phyloP scores from a whole-genome alignment of 768 basidiomycete species.

The Suillus tomentosus region DNA sequence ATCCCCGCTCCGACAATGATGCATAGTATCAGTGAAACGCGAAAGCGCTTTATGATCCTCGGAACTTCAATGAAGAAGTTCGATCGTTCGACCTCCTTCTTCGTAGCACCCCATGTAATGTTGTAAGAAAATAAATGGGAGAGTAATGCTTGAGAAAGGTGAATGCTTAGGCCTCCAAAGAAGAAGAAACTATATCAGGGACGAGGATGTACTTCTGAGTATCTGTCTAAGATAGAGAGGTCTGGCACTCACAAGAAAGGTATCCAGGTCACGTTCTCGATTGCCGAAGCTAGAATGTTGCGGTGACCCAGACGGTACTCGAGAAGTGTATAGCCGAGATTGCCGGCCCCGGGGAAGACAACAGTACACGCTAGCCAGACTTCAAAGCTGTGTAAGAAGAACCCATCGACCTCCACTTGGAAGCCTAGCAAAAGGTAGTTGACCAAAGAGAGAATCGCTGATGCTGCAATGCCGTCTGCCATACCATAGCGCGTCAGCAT shows the following conservation, averaged over 20 bases:
- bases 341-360: constrained; percentile 70
- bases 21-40: constrained; percentile 60
- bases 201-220: neutral
- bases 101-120: constrained; percentile 45
- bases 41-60: constrained; percentile 78
- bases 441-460: constrained; percentile 60
- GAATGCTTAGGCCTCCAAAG: constrained; percentile 75
- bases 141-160: constrained; percentile 62
- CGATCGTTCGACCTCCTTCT: constrained; percentile 76
- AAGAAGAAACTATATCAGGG: constrained; percentile 67
- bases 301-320: constrained; percentile 68
- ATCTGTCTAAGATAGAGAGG: constrained; percentile 10
- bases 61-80: constrained; percentile 86
- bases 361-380: constrained; percentile 75
- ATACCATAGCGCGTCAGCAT: neutral
- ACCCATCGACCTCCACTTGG: constrained; percentile 64
- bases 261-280: constrained; percentile 66
- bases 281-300: constrained; percentile 46
- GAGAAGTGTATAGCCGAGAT: constrained; percentile 65
- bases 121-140: constrained; percentile 77
- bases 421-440: constrained; percentile 75
- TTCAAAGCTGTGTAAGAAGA: constrained; percentile 71
- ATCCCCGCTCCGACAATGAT: constrained; percentile 52
- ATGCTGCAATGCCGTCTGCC: constrained; percentile 61
- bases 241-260: constrained; percentile 68